Evolutionary conservation across 2,329 filamentous ascomycete genomes (phyloP).

Genomic region (Exophiala viscosa): DNA sequence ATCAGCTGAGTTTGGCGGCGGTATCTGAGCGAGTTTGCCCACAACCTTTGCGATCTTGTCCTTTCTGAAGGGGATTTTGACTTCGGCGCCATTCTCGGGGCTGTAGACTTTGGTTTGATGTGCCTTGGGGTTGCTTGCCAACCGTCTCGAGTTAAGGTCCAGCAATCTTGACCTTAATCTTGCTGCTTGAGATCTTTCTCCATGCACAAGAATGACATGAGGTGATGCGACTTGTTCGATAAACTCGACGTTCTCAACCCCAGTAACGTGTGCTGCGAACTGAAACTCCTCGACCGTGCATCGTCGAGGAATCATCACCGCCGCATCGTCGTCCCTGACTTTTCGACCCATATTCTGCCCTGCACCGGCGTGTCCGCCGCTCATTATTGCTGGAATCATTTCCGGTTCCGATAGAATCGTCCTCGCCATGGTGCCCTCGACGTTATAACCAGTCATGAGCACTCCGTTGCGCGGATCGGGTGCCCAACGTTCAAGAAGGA

Average conservation of each 20-base stretch:
- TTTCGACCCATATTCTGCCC: conserved; percentile 55
- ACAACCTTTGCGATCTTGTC: conserved; percentile 97
- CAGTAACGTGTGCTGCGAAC: conserved; percentile 95
- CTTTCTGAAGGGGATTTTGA: conserved; percentile 89
- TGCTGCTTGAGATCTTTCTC: conserved; percentile 98
- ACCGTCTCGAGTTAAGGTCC: conserved; percentile 67
- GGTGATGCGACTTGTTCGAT: conserved; percentile 91
- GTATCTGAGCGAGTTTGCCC: conserved; percentile 79
- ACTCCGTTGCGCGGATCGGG: conserved; percentile 97
- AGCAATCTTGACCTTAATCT: conserved; percentile 90
- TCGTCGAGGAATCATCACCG: conserved; percentile 83
- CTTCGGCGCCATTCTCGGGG: conserved; percentile 89
- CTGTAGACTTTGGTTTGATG: conserved; percentile 88
- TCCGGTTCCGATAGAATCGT: conserved; percentile 93
- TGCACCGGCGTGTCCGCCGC: conserved; percentile 58
- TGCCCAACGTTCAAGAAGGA: conserved; percentile 91
- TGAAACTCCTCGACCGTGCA: conserved; percentile 93
- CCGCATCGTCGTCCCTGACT: conserved; percentile 64
- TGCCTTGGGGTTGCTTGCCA: conserved; percentile 55
- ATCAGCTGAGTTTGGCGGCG: conserved; percentile 58
- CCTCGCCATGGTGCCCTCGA: conserved; percentile 97
- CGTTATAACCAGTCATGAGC: conserved; percentile 96
- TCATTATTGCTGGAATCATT: conserved; percentile 91
- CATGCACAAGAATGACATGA: conserved; percentile 94
- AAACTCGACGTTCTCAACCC: conserved; percentile 91